These are phyloP conservation scores for Cladophialophora exuberans DNA, from an alignment of 2,329 filamentous ascomycete species.

Conservation along the genomic window DNA sequence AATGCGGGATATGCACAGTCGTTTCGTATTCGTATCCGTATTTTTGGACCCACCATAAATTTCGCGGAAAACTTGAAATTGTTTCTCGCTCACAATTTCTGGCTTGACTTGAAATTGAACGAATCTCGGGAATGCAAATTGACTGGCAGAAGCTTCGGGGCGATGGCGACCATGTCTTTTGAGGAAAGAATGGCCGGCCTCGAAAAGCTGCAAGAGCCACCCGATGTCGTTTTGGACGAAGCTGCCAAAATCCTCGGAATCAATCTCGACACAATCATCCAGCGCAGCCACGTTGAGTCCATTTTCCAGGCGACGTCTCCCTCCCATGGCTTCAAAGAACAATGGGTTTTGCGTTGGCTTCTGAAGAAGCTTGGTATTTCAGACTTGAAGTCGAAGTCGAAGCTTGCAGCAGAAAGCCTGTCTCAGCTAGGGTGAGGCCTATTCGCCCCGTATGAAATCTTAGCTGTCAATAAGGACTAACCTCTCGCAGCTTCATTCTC, in stretches of 20 bases:
- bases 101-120: not conserved
- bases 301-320: slow-evolving; percentile 10
- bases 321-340: slow-evolving; percentile 52
- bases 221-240: slow-evolving; percentile 44
- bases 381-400: slow-evolving; percentile 25
- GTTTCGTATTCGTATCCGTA: too few relatives aligned
- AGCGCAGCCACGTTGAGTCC: slow-evolving; percentile 19
- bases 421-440: slow-evolving; percentile 1
- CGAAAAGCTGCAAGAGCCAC: slow-evolving; percentile 47
- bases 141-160: not conserved
- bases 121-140: not conserved
- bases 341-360: slow-evolving; percentile 70
- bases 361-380: slow-evolving; percentile 60
- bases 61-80: too few relatives aligned
- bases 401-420: not conserved
- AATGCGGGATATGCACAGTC: too few relatives aligned
- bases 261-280: slow-evolving; percentile 41
- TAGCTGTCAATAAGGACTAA: too few relatives aligned
- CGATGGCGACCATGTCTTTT: slow-evolving; percentile 25
- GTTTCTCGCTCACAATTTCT: too few relatives aligned
- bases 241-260: slow-evolving; percentile 49
- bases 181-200: slow-evolving; percentile 38
- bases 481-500: slow-evolving; percentile 7
- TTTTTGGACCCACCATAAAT: too few relatives aligned
- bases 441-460: not conserved